Percentiles rank a stretch among this genome's conserved stretches.
Conservation (phyloP, 371 early-diverging fungal genomes). For the Mucor velutinosus region DNA sequence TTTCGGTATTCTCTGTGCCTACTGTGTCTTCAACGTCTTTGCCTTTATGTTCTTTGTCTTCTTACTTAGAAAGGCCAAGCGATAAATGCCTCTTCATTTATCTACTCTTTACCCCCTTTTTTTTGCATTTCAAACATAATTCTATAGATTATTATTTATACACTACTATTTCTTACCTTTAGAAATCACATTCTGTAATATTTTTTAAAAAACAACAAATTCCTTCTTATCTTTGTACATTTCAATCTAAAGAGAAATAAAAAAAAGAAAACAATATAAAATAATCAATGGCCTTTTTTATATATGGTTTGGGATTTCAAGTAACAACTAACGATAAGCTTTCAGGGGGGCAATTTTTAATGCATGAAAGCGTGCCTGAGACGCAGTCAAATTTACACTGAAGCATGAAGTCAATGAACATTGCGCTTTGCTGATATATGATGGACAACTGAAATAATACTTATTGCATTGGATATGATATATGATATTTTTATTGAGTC, state of each 20-base stretch:
- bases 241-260: background rate
- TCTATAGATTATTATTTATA: constrained; percentile 1
- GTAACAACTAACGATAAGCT: background rate
- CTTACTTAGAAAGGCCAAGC: constrained; percentile 48
- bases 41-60: constrained; percentile 55
- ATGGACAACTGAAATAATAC: too few species aligned
- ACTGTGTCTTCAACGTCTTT: constrained; percentile 57
- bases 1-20: constrained; percentile 67
- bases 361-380: background rate
- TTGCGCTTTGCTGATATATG: too few species aligned
- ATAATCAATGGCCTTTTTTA: background rate
- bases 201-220: background rate
- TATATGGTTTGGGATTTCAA: background rate
- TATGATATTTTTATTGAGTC: background rate
- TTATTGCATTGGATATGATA: background rate
- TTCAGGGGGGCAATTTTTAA: background rate
- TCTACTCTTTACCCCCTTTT: background rate
- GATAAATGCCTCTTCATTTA: constrained; percentile 21
- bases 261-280: background rate
- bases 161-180: background rate
- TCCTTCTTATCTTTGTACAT: background rate
- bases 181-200: background rate
- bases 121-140: constrained; percentile 1
- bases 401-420: too few species aligned
- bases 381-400: too few species aligned